Conservation (phyloP, 768 basidiomycete species). For the Cubamyces sp. region DNA sequence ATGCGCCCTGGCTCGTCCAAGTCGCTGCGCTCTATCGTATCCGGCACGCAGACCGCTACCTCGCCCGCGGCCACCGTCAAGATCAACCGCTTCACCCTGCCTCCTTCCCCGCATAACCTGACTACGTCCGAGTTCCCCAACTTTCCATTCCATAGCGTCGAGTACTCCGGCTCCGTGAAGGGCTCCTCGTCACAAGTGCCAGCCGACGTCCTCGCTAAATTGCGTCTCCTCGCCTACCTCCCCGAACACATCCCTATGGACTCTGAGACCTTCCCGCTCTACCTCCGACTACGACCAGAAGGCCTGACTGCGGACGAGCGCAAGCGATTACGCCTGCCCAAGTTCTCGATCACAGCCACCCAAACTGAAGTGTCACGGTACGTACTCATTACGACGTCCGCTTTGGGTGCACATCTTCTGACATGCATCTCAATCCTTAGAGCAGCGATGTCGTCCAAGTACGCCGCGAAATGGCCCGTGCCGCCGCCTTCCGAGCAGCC, state of each 20-base stretch:
- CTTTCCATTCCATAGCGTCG: slow-evolving; percentile 42
- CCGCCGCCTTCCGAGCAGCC: slow-evolving; percentile 64
- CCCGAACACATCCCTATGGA: slow-evolving; percentile 57
- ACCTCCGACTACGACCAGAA: slow-evolving; percentile 62
- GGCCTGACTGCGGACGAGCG: slow-evolving; percentile 53
- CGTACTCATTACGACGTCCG: slow-evolving; percentile 26
- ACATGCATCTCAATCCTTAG: slow-evolving; percentile 34
- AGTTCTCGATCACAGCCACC: slow-evolving; percentile 57
- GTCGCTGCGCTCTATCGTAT: slow-evolving; percentile 52
- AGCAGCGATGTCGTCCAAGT: slow-evolving; percentile 45
- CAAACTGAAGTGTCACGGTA: slow-evolving; percentile 75
- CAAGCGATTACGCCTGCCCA: slow-evolving; percentile 57
- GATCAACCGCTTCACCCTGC: slow-evolving; percentile 54
- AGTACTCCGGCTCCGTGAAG: slow-evolving; percentile 27
- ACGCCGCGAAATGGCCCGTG: slow-evolving; percentile 54
- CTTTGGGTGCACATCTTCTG: background rate
- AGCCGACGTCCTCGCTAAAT: slow-evolving; percentile 55
- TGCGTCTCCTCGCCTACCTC: slow-evolving; percentile 67
- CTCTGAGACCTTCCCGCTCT: slow-evolving; percentile 54
- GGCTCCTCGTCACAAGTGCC: slow-evolving; percentile 45
- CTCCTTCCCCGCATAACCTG: slow-evolving; percentile 41
- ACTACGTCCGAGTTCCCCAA: slow-evolving; percentile 34
- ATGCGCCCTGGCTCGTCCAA: slow-evolving; percentile 45
- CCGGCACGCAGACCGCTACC: slow-evolving; percentile 43
- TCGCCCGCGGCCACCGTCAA: slow-evolving; percentile 47